Percentiles rank a stretch among this genome's conserved stretches.
These are phyloP conservation scores for Fragaria iinumae DNA, from an alignment of 306 rosid species.

Conservation along the genomic window DNA sequence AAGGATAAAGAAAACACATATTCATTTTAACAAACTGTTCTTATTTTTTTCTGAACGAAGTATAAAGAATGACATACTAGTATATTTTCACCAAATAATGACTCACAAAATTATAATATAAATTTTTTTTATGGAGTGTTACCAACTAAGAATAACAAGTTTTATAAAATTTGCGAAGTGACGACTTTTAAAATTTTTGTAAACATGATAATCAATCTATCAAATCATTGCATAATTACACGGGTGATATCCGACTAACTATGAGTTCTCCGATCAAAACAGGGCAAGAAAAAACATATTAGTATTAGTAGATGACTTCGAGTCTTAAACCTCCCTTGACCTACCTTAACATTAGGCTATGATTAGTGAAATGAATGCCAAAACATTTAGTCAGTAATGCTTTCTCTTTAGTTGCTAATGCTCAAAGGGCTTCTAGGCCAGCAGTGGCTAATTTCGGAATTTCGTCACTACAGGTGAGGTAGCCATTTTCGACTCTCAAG, in stretches of 20 bases:
- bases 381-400: no score
- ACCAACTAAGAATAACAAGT: no score
- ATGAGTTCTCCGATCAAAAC: neutral
- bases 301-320: neutral
- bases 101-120: no score
- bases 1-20: no score
- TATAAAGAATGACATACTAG: no score
- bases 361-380: neutral
- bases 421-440: neutral
- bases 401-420: neutral
- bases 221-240: neutral
- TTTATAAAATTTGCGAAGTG: no score
- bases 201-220: neutral
- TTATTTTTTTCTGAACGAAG: no score
- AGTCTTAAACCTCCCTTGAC: neutral
- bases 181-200: no score
- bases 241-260: no score
- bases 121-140: no score
- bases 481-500: neutral
- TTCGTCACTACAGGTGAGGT: slow-evolving; percentile 24
- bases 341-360: neutral
- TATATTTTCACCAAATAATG: no score
- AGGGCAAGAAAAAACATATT: neutral
- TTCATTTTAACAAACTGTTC: no score
- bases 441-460: slow-evolving; percentile 31